Base-by-base conservation (phyloP, 2,329 filamentous ascomycete species). In the Phoma herbarum region DNA sequence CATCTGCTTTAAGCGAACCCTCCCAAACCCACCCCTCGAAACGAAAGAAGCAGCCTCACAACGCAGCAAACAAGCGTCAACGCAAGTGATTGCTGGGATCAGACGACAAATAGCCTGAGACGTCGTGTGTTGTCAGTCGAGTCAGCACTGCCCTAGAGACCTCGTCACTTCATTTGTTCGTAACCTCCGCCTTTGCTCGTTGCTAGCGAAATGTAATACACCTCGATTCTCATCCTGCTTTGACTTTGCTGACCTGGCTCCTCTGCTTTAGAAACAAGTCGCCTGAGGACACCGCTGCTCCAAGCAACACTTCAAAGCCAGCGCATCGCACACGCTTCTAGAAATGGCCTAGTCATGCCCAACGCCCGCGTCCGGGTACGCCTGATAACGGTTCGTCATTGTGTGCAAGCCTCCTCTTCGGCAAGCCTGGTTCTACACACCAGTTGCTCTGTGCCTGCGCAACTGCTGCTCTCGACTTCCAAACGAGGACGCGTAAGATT, bases 31-130 rank as follows among this genome's bases (percentile, higher is more conserved):
- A 56, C 52, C 59, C 68, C 60, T 62, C 63, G 47, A 67, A 68
- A 64, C 65, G 62, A 61, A 69, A 68, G 59, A 63, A 67, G 60
- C 65, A 68, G 63, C 71, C 74, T 74, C 66, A 74, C 72, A 66
- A 67, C 63, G 66, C 69, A 71, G 66, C 63, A 61, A 73, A 65
- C 60, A 72, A 71, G 67, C 72, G 69, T 65, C 68, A 68, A 53
- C 68, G 66, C 63, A 67, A 67, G 58, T 70, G 66, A 61, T 46
- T 44, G 50, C 57, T 57, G 58, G 61, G 35, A 52, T 28, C 61
- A 46, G 29, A 57, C 42, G 41, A 51, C 48, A 56, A 37, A 46
- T 50, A 52, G 55, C 51, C 37, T 52, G 55, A 55, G 16, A 33
- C 48, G 42, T 28, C 23, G 35, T 25, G 45, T 47, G 47, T 49